Conservation (phyloP, 495 filamentous ascomycete species). For the Penicillium parvum region DNA sequence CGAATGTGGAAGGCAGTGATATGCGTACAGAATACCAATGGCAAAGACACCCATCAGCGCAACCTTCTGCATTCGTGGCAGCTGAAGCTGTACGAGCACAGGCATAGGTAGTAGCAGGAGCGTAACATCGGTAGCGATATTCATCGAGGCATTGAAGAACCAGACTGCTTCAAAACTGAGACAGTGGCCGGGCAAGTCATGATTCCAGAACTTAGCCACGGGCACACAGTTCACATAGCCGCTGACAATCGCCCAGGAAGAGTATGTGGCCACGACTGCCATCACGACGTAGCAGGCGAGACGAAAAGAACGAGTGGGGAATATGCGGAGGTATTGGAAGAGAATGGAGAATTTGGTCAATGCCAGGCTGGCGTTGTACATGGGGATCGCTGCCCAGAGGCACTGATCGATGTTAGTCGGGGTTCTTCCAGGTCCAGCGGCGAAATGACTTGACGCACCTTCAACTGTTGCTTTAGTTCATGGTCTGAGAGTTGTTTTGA, state of each 20-base stretch:
- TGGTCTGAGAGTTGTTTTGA: conserved; percentile 13
- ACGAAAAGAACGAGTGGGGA: conserved; percentile 33
- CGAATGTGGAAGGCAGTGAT: conserved; percentile 57
- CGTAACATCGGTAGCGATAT: conserved; percentile 52
- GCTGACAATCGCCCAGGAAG: conserved; percentile 35
- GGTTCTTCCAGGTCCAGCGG: not conserved
- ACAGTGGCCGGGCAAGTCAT: conserved; percentile 45
- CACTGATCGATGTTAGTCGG: conserved; percentile 15
- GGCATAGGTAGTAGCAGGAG: conserved; percentile 55
- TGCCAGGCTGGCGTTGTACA: conserved; percentile 37
- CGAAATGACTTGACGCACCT: conserved; percentile 16
- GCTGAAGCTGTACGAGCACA: conserved; percentile 45
- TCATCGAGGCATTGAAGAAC: conserved; percentile 53
- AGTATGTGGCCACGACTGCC: conserved; percentile 32
- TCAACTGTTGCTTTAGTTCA: conserved; percentile 25
- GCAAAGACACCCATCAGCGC: conserved; percentile 51
- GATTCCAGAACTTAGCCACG: conserved; percentile 50
- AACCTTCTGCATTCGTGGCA: conserved; percentile 48
- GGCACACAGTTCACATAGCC: conserved; percentile 53
- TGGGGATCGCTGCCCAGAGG: conserved; percentile 39
- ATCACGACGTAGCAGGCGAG: conserved; percentile 30
- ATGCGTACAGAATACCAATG: conserved; percentile 47
- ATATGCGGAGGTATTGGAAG: conserved; percentile 47
- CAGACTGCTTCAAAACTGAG: conserved; percentile 43
- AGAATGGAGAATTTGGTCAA: conserved; percentile 47